A percentile compares a stretch with the other conserved stretches of the same genome.
phyloP scores from a whole-genome alignment of 306 rosid species.

The Luffa acutangula region DNA sequence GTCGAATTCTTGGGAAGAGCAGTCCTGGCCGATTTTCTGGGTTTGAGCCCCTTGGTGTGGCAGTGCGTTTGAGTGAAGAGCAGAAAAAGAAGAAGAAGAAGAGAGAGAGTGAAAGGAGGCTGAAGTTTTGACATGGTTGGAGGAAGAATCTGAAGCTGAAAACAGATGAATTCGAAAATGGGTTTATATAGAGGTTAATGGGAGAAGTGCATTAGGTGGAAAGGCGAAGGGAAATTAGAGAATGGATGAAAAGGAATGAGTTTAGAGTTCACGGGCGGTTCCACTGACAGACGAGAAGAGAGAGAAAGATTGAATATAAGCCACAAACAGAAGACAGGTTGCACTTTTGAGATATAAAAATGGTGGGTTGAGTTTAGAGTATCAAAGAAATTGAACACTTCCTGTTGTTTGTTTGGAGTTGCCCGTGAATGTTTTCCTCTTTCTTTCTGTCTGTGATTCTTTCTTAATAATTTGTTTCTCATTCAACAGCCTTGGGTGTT shows the following conservation, averaged over 20 bases:
- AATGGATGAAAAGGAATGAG: constrained; percentile 20
- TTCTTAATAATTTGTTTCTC: not conserved
- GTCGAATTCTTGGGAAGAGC: constrained; percentile 22
- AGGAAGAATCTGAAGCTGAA: constrained; percentile 20
- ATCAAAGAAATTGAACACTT: constrained; percentile 14
- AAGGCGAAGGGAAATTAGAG: constrained; percentile 43
- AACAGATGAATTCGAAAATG: not conserved
- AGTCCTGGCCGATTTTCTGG: not conserved
- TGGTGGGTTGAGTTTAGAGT: not conserved
- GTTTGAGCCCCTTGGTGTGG: constrained; percentile 44
- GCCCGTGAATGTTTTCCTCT: constrained; percentile 54
- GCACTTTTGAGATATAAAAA: constrained; percentile 32
- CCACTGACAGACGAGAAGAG: constrained; percentile 16
- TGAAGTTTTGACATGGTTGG: constrained; percentile 34
- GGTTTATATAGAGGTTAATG: constrained; percentile 8
- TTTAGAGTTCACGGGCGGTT: constrained; percentile 73
- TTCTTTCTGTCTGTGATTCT: constrained; percentile 24
- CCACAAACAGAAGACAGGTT: constrained; percentile 32
- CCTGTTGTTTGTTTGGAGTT: constrained; percentile 32
- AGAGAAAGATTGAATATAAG: constrained; percentile 24
- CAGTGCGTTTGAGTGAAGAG: constrained; percentile 20
- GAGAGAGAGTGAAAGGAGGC: constrained; percentile 9
- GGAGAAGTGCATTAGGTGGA: constrained; percentile 22
- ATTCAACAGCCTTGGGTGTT: not conserved
- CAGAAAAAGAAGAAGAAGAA: constrained; percentile 30